Base-by-base conservation (phyloP, 371 early-diverging fungal species). In the Rhizopus arrhizus region DNA sequence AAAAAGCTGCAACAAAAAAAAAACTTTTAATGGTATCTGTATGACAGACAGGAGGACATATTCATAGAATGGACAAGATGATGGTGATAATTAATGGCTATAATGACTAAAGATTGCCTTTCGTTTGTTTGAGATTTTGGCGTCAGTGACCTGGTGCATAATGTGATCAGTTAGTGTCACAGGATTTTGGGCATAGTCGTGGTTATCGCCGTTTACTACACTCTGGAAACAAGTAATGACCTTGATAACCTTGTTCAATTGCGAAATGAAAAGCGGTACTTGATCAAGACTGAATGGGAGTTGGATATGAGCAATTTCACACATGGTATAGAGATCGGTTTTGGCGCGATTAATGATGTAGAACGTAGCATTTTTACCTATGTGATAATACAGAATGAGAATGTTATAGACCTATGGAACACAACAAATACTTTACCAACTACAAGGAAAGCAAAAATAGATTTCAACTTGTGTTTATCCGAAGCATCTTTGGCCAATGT, bases 281-380 rank as follows among this genome's bases (percentile, higher is more conserved):
- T 62, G 63, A 57, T 62, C 63, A 62, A 62, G 58, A 40, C 53
- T 62, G 41, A 48, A 58, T 49, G 58, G 63, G 12, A 63, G 58
- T 58, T 63, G 53, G 64, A 63, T 63, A 53, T 63, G 64, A 58
- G 58, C 58, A 53, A 57, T 53, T 63, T 58, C 64, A 57, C 58
- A 58, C 58, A 63, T 63, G 5, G 28, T 57, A 57, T 63, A 63
- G 47, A 63, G 53, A 41, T 63, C 58, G 3, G 32, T 38, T 57
- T 63, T 51, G 48, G 53, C 49, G 64, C 64, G 52, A 49, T 41
- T 43, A 56, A 51, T 35, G 42, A 56, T 62, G 53, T 63, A 58
- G 64, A 63, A 63, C 32, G 64, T 63, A 34, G 58, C 58, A 63
- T 63, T 53, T 64, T 64, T 64, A 28, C 58, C 58, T 58, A 53